Base-by-base conservation (phyloP, 139 green algal genomes). In the Desmodesmus armatus region DNA sequence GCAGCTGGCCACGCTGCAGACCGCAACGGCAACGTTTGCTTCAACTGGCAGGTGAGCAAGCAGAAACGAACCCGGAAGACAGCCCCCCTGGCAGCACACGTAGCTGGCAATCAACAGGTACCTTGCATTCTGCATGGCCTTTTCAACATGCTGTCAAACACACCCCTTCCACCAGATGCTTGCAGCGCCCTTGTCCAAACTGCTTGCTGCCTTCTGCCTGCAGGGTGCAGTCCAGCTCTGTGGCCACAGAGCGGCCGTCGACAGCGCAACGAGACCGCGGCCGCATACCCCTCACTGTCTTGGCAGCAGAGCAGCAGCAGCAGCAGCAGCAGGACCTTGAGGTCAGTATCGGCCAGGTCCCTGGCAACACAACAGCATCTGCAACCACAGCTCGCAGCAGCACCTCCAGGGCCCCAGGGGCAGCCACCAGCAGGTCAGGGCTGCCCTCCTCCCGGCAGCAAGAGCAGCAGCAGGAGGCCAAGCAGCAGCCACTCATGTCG, bases 231-330 rank as follows among this genome's bases (percentile, higher is more conserved):
- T 37, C n/a, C 11, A 31, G 63, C 41, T 77, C 60, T 27, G 47
- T 84, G 4, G 43, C 77, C 44, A 44, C 74, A 11, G 51, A 88
- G 37, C 88, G 92, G 25, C 93, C 93, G 0, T 79, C 75, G 13
- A 95, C 93, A 0, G 49, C 62, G 0, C 63, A 92, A 25, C 81
- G 93, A 21, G 63, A 90, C 25, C 78, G 87, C 1, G 93, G 93
- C n/a, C 86, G 88, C 11, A 41, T 94, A 31, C 86, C 89, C 9
- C 81, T 96, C 37, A 94, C 92, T 17, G 90, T 94, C 66, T 87
- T 96, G 66, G 71, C 77, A 60, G 80, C 84, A 21, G 83, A 90
- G 5, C 77, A 82, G 60, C 11, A 82, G 62, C 37, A 69, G 21
- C 63, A 41, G 23, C 25, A 76, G 72, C 74, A 35, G 47, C 75